These are phyloP conservation scores for Haplographium delicatum DNA, from an alignment of 495 filamentous ascomycete species.

Conservation along the genomic window DNA sequence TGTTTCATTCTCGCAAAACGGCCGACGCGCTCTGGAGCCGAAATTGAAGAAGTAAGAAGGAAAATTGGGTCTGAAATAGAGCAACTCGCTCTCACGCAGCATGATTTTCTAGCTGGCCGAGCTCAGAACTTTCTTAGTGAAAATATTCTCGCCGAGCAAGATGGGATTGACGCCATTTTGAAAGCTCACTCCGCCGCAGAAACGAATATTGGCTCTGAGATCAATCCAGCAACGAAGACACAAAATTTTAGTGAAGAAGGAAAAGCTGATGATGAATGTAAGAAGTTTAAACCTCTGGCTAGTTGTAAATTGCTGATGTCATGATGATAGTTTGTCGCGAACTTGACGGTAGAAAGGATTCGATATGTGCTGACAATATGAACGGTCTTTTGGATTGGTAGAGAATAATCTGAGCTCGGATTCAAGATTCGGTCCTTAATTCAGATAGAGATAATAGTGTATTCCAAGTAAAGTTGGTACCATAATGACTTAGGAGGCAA, in stretches of 20 bases:
- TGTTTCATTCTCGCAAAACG: conserved; percentile 11
- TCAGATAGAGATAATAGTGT: no score
- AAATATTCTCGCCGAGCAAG: not conserved
- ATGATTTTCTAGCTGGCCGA: not conserved
- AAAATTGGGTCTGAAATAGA: conserved; percentile 5
- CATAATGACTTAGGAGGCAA: no score
- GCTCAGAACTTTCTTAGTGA: not conserved
- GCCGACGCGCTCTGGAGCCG: not conserved
- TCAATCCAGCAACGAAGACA: conserved; percentile 18
- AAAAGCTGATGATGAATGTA: conserved; percentile 24
- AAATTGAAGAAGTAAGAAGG: conserved; percentile 5
- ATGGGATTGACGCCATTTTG: conserved; percentile 5
- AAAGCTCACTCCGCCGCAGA: conserved; percentile 15
- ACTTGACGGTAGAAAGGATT: conserved; percentile 9
- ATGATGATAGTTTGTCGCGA: conserved; percentile 17
- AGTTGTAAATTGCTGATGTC: not conserved
- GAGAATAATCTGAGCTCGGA: not conserved
- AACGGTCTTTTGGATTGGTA: conserved; percentile 23
- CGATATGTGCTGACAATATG: conserved; percentile 15
- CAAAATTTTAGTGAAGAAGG: conserved; percentile 17
- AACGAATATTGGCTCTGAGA: conserved; percentile 2
- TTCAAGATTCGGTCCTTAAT: not conserved
- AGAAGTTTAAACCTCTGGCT: not conserved
- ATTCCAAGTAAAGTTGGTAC: no score
- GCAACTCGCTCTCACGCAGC: not conserved